A percentile compares a stretch with the other conserved stretches of the same genome.
phyloP scores from a whole-genome alignment of 495 filamentous ascomycete genomes.

The Neurospora sp. region DNA sequence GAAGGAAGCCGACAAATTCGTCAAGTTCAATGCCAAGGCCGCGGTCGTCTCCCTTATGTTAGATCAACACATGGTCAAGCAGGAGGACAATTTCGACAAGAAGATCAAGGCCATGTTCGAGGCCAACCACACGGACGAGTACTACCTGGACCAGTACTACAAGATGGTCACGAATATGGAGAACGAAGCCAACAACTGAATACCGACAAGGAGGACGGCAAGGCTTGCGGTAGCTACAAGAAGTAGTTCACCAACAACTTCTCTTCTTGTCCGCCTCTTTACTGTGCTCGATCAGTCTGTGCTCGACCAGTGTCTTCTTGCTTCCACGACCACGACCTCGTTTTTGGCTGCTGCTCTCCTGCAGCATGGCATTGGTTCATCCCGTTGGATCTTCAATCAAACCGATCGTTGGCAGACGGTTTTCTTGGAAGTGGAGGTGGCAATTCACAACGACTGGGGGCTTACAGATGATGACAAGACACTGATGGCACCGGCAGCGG shows the following conservation, averaged over 20 bases:
- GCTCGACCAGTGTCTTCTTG: background rate
- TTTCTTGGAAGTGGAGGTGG: background rate
- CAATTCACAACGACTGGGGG: background rate
- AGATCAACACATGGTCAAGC: background rate
- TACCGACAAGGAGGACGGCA: background rate
- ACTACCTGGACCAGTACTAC: background rate
- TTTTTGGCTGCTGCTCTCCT: background rate
- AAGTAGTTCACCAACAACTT: background rate
- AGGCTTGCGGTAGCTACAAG: background rate
- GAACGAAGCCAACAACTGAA: background rate
- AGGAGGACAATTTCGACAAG: background rate
- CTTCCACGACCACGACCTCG: background rate
- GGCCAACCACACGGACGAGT: background rate
- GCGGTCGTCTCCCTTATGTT: background rate
- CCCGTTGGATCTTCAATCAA: background rate
- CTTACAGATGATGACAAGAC: background rate
- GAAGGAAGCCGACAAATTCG: background rate
- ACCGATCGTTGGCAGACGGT: background rate
- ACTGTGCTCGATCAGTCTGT: background rate
- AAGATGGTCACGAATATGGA: background rate
- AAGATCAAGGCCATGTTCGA: background rate
- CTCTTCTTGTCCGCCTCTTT: background rate
- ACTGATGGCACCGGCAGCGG: background rate
- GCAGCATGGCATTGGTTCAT: background rate
- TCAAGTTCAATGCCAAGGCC: background rate